Evolutionary conservation across 2,329 filamentous ascomycete species (phyloP).

Genomic region (Truncatella angustata): DNA sequence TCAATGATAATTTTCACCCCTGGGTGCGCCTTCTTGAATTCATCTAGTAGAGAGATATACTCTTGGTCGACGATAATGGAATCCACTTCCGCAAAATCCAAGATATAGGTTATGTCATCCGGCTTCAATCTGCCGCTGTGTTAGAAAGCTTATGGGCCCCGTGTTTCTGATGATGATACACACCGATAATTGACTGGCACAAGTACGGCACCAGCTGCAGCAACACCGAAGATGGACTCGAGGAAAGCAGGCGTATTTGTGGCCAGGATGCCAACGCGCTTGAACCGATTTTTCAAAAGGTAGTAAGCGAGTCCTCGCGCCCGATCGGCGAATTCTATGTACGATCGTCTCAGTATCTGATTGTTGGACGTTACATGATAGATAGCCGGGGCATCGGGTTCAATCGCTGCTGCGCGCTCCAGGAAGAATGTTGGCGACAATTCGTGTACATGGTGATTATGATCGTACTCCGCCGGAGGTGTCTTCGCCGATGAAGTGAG

Average conservation of each 20-base stretch:
- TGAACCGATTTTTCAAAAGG: conserved; percentile 69
- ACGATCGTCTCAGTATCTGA: conserved; percentile 70
- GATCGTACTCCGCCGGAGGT: conserved; percentile 38
- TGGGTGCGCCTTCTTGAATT: conserved; percentile 60
- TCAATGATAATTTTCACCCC: conserved; percentile 74
- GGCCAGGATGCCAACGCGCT: conserved; percentile 78
- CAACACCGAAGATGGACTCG: conserved; percentile 84
- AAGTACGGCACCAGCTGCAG: conserved; percentile 75
- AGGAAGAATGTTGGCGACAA: conserved; percentile 87
- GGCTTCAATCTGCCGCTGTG: conserved; percentile 31
- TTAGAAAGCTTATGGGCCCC: no score
- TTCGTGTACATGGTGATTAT: conserved; percentile 65
- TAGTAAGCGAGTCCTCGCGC: conserved; percentile 87
- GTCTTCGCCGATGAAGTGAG: conserved; percentile 34
- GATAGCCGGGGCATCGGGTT: conserved; percentile 81
- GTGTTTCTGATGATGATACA: conserved; percentile 3
- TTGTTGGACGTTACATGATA: conserved; percentile 81
- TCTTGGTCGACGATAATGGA: conserved; percentile 84
- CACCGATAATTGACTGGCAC: conserved; percentile 60
- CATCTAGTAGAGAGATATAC: conserved; percentile 67
- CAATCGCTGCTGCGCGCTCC: conserved; percentile 80
- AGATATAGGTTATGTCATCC: conserved; percentile 88
- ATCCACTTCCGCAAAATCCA: conserved; percentile 84
- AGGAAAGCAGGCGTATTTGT: conserved; percentile 95
- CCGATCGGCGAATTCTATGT: conserved; percentile 80